Percentiles rank a stretch among this genome's conserved stretches.
phyloP scores from a whole-genome alignment of 192 early-diverging fungal genomes.

The Allomyces arbusculus region DNA sequence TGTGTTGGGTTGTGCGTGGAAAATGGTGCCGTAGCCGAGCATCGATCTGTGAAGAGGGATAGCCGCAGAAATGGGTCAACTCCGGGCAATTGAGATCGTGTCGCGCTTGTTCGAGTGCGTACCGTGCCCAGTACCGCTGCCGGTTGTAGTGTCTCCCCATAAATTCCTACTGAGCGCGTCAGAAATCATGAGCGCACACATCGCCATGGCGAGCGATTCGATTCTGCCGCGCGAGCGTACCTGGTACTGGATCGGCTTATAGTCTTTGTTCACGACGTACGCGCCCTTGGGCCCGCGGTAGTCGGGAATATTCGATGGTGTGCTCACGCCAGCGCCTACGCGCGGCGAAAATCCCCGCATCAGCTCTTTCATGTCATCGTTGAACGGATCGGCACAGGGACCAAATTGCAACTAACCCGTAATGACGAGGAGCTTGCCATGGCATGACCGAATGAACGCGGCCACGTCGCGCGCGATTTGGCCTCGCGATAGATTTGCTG shows the following conservation, averaged over 20 bases:
- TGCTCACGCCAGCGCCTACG: conserved; percentile 25
- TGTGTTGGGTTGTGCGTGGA: conserved; percentile 44
- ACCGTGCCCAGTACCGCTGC: conserved; percentile 78
- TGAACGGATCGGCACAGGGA: neutral
- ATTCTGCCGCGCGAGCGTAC: too few relatives aligned
- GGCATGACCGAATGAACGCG: conserved; percentile 12
- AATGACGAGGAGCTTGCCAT: conserved; percentile 16
- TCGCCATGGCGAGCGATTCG: too few relatives aligned
- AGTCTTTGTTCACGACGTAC: conserved; percentile 47
- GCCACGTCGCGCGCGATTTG: conserved; percentile 4
- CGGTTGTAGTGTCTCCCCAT: conserved; percentile 29
- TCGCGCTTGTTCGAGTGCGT: neutral
- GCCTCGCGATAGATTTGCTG: too few relatives aligned
- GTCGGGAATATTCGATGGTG: conserved; percentile 57
- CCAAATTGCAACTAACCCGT: conserved; percentile 26
- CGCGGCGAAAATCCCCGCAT: neutral
- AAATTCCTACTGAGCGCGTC: conserved; percentile 27
- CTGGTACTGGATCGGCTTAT: conserved; percentile 62
- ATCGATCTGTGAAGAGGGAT: conserved; percentile 18
- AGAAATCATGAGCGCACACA: too few relatives aligned
- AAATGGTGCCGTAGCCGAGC: conserved; percentile 55
- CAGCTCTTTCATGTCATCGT: neutral
- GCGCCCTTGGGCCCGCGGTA: conserved; percentile 59
- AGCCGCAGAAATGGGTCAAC: too few relatives aligned
- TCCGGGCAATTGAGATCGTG: too few relatives aligned